Percentiles rank a stretch among this genome's conserved stretches.
Evolutionary conservation across 2,329 filamentous ascomycete species (phyloP).

Genomic region (Dissoconium aciculare): DNA sequence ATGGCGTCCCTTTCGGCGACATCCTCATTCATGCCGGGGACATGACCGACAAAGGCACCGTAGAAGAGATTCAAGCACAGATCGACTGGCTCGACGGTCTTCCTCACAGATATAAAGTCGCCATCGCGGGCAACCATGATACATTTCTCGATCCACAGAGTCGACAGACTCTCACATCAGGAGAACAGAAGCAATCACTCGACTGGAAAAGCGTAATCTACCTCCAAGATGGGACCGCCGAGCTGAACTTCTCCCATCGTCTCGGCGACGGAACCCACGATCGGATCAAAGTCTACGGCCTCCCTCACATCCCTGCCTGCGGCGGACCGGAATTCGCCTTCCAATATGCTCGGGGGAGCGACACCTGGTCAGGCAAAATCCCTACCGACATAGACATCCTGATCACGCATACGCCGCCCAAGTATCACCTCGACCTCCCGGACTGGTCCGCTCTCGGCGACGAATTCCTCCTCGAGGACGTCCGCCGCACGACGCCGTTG

Average conservation of each 20-base stretch:
- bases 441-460: conserved; percentile 47
- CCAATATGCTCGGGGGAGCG: conserved; percentile 50
- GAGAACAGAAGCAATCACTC: conserved; percentile 37
- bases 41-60: conserved; percentile 57
- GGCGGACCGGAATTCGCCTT: conserved; percentile 67
- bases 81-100: conserved; percentile 66
- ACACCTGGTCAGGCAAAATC: conserved; percentile 59
- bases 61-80: conserved; percentile 61
- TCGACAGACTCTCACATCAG: conserved; percentile 31
- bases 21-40: conserved; percentile 84
- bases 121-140: conserved; percentile 82
- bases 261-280: conserved; percentile 42
- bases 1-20: conserved; percentile 57
- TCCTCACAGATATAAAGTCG: conserved; percentile 65
- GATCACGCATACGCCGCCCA: conserved; percentile 67
- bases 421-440: conserved; percentile 52
- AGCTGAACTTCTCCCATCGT: conserved; percentile 40
- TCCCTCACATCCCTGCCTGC: conserved; percentile 38
- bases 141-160: conserved; percentile 61
- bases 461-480: conserved; percentile 49
- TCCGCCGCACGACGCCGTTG: conserved; percentile 57
- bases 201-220: conserved; percentile 59
- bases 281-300: conserved; percentile 62
- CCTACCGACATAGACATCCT: conserved; percentile 62
- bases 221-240: conserved; percentile 48